Percentiles rank a stretch among this genome's conserved stretches.
These are phyloP conservation scores for Colletotrichum cordylinicola DNA, from an alignment of 2,329 filamentous ascomycete species.

Conservation along the genomic window DNA sequence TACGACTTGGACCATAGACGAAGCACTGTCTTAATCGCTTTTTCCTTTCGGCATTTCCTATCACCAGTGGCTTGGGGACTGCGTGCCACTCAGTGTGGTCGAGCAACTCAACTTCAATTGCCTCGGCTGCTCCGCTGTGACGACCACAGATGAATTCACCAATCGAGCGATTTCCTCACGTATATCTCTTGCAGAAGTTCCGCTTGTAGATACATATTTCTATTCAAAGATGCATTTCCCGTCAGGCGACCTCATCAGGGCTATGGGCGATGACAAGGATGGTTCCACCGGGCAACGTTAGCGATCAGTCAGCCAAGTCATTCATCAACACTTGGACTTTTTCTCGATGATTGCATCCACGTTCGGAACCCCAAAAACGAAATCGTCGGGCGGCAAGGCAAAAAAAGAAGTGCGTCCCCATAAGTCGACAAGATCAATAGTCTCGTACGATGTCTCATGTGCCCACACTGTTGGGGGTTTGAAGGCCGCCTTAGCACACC, in stretches of 20 bases:
- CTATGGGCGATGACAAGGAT: not conserved
- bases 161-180: not conserved
- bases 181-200: not conserved
- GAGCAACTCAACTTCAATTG: not conserved
- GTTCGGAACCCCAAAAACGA: not conserved
- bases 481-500: not conserved
- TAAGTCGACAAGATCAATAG: not conserved
- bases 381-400: not conserved
- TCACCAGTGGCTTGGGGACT: not conserved
- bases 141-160: not conserved
- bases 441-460: not conserved
- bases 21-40: not conserved
- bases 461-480: not conserved
- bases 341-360: not conserved
- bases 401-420: not conserved
- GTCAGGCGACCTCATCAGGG: not conserved
- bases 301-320: not conserved
- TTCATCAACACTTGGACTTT: not conserved
- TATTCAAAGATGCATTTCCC: not conserved
- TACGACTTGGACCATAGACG: not conserved
- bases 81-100: not conserved
- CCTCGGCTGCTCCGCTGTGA: not conserved
- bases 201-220: not conserved
- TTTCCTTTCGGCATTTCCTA: not conserved
- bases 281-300: not conserved